phyloP scores from a whole-genome alignment of 2,329 filamentous ascomycete species.

The Orbilia oligospora region DNA sequence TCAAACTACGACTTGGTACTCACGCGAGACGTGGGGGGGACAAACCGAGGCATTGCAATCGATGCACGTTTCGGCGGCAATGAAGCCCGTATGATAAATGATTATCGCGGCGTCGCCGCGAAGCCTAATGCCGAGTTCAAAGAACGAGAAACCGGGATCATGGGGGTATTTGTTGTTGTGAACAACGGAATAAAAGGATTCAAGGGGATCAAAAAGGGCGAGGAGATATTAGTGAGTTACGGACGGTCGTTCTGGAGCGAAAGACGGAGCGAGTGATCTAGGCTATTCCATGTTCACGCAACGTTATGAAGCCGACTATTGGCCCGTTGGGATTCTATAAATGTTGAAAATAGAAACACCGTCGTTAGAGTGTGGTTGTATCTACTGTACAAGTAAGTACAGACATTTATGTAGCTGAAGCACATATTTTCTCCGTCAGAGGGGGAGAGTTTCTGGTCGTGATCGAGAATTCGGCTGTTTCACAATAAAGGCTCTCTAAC shows the following conservation, averaged over 20 bases:
- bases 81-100: constrained; percentile 78
- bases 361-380: background rate
- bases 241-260: constrained; percentile 77
- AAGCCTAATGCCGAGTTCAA: constrained; percentile 80
- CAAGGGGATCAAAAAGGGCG: constrained; percentile 71
- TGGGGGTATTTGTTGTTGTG: constrained; percentile 74
- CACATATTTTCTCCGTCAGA: constrained; percentile 19
- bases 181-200: constrained; percentile 62
- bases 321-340: constrained; percentile 12
- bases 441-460: constrained; percentile 20
- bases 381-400: background rate
- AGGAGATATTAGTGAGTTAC: constrained; percentile 78
- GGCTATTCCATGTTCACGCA: constrained; percentile 8
- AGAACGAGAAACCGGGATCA: constrained; percentile 96
- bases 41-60: constrained; percentile 71
- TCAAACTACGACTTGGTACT: constrained; percentile 78
- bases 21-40: constrained; percentile 69
- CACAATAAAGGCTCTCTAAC: constrained; percentile 51
- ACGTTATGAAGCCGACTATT: constrained; percentile 3
- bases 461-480: constrained; percentile 45
- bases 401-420: constrained; percentile 1
- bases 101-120: constrained; percentile 74
- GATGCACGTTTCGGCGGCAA: constrained; percentile 75
- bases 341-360: constrained; percentile 24
- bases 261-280: constrained; percentile 66